Evolutionary conservation across 805 yeast species (phyloP), one percentile per base, ranked within the genome.

Genomic region (Brettanomyces custersianus): DNA sequence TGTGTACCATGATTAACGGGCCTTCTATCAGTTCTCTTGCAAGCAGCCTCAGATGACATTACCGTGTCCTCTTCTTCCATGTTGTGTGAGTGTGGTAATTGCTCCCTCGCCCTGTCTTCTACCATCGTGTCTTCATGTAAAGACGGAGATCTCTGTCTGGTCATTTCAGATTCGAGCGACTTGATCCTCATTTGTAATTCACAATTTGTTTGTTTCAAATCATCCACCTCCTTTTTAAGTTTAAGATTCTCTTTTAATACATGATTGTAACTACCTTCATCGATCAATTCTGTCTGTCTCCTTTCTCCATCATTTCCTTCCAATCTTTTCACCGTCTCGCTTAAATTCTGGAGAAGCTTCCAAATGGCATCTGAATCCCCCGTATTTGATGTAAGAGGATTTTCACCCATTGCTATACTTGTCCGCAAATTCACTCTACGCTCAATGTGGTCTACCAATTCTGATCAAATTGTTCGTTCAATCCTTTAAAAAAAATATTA

Each of bases 161-260:
- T n/a, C 15, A 30, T 13, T 30, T 30, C 16, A 5, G 25, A 22
- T 9, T 22, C 25, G 18, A 29, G 32, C 20, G 10, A 7, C 9
- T 16, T n/a, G n/a, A 29, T 13, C 19, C 18, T 31, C 34, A 11
- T 12, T 11, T 31, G 7, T 11, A 20, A 3, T 10, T 27, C 30
- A 6, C 11, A 12, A 20, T 27, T 34, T 15, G 19, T 29, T 8
- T 18, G 15, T 24, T 24, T 17, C 11, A 33, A 29, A 9, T 13
- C 12, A 6, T 26, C 36, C 12, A 25, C 17, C 15, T 22, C 16
- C 33, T 12, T 29, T 17, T 29, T 35, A 6, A 35, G 21, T 21
- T 29, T 12, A 5, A 29, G 9, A 35, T 35, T 29, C 27, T 35
- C 37, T 20, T 29, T 29, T 21, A 27, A 13, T 18, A 27, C 24